phyloP scores from a whole-genome alignment of 805 yeast species.

The Teunomyces lycoperdinae region DNA sequence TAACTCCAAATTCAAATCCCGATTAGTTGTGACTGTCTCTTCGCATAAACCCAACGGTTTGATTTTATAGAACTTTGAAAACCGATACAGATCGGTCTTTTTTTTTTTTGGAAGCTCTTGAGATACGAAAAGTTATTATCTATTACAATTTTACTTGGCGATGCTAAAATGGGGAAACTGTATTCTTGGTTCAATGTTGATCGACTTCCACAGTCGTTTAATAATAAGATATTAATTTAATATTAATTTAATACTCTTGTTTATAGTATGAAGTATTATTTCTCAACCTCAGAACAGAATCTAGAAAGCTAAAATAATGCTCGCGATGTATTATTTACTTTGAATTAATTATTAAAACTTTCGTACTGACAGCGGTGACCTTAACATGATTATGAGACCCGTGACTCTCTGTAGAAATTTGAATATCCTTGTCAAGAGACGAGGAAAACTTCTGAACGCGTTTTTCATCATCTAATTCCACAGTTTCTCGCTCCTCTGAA shows the following conservation, averaged over 20 bases:
- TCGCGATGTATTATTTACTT: not conserved
- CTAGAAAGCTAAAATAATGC: not conserved
- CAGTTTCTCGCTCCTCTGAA: not conserved
- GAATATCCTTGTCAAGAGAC: not conserved
- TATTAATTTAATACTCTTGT: too few relatives aligned
- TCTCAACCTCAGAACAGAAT: too few relatives aligned
- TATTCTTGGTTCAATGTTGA: not conserved
- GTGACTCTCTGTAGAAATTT: conserved; percentile 5
- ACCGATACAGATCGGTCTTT: not conserved
- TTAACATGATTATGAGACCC: conserved; percentile 7
- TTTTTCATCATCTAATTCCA: conserved; percentile 1
- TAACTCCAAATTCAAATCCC: not conserved
- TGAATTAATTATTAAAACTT: not conserved
- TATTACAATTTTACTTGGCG: not conserved
- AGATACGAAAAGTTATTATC: not conserved
- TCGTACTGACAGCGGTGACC: conserved; percentile 2
- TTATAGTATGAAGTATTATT: too few relatives aligned
- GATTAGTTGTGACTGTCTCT: not conserved
- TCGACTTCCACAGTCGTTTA: too few relatives aligned
- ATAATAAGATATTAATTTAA: too few relatives aligned
- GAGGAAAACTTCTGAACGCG: not conserved
- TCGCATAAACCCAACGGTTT: not conserved
- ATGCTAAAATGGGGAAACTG: not conserved
- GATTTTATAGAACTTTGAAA: not conserved
- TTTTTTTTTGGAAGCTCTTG: not conserved